phyloP scores from a whole-genome alignment of 805 yeast species.

The Candida sphagnicola region DNA sequence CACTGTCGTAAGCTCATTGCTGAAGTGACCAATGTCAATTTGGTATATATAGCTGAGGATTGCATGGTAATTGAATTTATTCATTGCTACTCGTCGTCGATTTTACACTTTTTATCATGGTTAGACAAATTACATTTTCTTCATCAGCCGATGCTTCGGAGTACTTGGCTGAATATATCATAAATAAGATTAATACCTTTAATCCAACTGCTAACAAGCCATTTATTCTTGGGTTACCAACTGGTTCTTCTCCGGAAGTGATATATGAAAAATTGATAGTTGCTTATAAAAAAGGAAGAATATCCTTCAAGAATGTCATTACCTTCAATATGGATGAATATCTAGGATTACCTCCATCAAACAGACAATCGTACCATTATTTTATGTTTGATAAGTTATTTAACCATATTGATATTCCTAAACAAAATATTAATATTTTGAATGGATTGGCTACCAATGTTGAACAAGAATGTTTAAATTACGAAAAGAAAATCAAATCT shows the following conservation, averaged over 20 bases:
- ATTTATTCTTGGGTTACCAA: constrained; percentile 55
- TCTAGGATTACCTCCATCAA: constrained; percentile 42
- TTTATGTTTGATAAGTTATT: constrained; percentile 56
- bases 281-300: constrained; percentile 37
- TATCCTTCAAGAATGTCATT: constrained; percentile 49
- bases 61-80: too few relatives aligned
- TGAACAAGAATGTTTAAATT: constrained; percentile 43
- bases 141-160: constrained; percentile 38
- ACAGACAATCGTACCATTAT: constrained; percentile 52
- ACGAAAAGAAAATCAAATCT: constrained; percentile 45
- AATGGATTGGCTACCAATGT: constrained; percentile 47
- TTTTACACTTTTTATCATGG: constrained; percentile 5
- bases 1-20: too few relatives aligned
- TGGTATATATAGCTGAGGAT: too few relatives aligned
- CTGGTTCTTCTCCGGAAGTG: constrained; percentile 59
- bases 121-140: constrained; percentile 35
- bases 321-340: constrained; percentile 65
- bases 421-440: constrained; percentile 49
- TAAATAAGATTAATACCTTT: constrained; percentile 39
- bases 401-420: constrained; percentile 51
- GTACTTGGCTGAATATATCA: constrained; percentile 44
- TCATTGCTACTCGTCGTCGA: too few relatives aligned
- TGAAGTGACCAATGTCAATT: too few relatives aligned
- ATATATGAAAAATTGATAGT: constrained; percentile 45
- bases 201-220: constrained; percentile 43